Evolutionary conservation across 257 asterid species (phyloP).

Genomic region (Penstemon barbatus): DNA sequence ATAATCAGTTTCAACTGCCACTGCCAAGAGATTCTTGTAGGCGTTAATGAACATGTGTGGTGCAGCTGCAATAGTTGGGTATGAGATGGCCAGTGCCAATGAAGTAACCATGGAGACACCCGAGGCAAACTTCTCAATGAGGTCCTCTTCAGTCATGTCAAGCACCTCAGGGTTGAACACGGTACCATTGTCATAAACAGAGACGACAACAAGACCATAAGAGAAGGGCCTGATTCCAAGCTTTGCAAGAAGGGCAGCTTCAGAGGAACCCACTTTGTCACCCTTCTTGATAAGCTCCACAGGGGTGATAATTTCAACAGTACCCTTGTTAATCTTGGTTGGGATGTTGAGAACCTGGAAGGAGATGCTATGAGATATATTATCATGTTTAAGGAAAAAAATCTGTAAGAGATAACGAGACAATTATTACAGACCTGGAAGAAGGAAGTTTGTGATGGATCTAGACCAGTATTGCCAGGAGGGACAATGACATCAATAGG

Average conservation of each 20-base stretch:
- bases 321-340: slow-evolving; percentile 97
- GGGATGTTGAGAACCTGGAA: slow-evolving; percentile 87
- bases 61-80: slow-evolving; percentile 88
- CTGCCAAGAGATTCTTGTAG: slow-evolving; percentile 74
- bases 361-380: neutral
- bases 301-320: slow-evolving; percentile 95
- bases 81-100: slow-evolving; percentile 66
- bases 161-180: slow-evolving; percentile 93
- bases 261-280: slow-evolving; percentile 95
- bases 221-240: slow-evolving; percentile 97
- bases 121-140: slow-evolving; percentile 60
- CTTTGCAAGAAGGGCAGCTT: slow-evolving; percentile 88
- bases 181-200: slow-evolving; percentile 81
- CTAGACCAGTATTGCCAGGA: slow-evolving; percentile 95
- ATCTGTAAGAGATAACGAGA: too few species aligned
- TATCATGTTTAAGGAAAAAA: neutral
- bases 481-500: slow-evolving; percentile 94
- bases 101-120: slow-evolving; percentile 85
- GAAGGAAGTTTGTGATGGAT: slow-evolving; percentile 95
- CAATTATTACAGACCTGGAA: slow-evolving; percentile 58
- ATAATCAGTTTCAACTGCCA: slow-evolving; percentile 73
- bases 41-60: slow-evolving; percentile 88
- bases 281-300: slow-evolving; percentile 97
- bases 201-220: slow-evolving; percentile 67
- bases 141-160: slow-evolving; percentile 85